phyloP scores from a whole-genome alignment of 345 rosid genomes.

The Dipteronia dyeriana region DNA sequence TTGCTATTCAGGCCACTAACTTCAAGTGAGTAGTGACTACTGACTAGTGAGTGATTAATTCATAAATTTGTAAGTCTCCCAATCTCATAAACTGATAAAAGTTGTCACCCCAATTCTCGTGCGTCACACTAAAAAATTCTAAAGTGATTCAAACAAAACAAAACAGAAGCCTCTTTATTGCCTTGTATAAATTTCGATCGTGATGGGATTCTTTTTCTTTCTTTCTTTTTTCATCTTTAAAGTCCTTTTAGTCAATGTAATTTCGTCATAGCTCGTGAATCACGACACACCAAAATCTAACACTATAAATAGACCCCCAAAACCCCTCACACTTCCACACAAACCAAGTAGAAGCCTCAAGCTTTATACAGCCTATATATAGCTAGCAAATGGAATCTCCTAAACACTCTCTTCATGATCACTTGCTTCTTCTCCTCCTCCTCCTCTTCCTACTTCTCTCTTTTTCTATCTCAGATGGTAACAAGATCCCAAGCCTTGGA shows the following conservation, averaged over 20 bases:
- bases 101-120: background rate
- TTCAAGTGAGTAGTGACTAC: background rate
- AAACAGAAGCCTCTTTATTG: background rate
- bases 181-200: background rate
- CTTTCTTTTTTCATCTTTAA: background rate
- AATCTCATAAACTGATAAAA: too few relatives aligned
- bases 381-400: background rate
- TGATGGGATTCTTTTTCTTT: background rate
- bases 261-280: background rate
- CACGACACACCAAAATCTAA: constrained; percentile 1
- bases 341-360: background rate
- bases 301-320: constrained; percentile 7
- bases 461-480: background rate
- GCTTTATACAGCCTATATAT: background rate
- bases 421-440: background rate
- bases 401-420: constrained; percentile 1
- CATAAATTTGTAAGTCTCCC: too few relatives aligned
- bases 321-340: background rate
- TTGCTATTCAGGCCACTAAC: background rate
- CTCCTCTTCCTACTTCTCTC: constrained; percentile 11
- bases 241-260: background rate
- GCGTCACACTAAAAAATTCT: constrained; percentile 1
- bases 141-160: background rate
- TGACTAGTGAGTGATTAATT: too few relatives aligned
- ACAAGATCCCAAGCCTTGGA: constrained; percentile 27